phyloP scores from a whole-genome alignment of 345 rosid genomes.

The Nasturtium officinale region DNA sequence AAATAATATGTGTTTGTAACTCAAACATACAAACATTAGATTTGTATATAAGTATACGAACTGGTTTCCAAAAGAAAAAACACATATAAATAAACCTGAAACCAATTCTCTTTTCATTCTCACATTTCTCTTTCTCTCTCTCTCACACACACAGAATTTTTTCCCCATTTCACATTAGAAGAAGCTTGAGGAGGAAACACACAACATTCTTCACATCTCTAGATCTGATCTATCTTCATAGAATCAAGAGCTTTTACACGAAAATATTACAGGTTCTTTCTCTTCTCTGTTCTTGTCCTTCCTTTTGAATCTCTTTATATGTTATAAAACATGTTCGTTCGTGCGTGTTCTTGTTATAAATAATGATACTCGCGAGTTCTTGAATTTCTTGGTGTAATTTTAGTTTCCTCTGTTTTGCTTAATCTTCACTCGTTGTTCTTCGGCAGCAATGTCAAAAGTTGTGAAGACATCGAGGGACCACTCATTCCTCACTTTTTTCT shows the following conservation, averaged over 20 bases:
- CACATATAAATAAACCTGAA: conserved; percentile 32
- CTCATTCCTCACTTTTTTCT: conserved; percentile 19
- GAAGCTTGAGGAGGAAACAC: conserved; percentile 33
- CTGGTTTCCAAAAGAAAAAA: conserved; percentile 29
- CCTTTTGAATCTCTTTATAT: conserved; percentile 25
- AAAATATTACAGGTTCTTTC: conserved; percentile 28
- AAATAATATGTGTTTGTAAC: conserved; percentile 34
- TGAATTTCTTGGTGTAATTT: conserved; percentile 6
- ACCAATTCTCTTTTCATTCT: conserved; percentile 25
- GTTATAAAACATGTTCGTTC: background rate
- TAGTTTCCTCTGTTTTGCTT: conserved; percentile 1
- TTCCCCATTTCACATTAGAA: conserved; percentile 18
- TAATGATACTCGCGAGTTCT: background rate
- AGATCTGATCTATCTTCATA: conserved; percentile 37
- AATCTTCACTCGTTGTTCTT: background rate
- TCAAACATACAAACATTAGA: background rate
- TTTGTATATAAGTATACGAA: conserved; percentile 19
- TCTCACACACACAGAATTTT: conserved; percentile 11
- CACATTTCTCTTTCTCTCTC: conserved; percentile 41
- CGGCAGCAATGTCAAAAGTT: background rate
- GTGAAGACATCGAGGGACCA: conserved; percentile 28
- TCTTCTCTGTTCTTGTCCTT: conserved; percentile 4
- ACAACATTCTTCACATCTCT: conserved; percentile 30
- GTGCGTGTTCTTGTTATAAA: conserved; percentile 12
- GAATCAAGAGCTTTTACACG: conserved; percentile 17